A percentile compares a stretch with the other conserved stretches of the same genome.
Conservation (phyloP, 2,329 filamentous ascomycete species). For the Aspergillus fructus region DNA sequence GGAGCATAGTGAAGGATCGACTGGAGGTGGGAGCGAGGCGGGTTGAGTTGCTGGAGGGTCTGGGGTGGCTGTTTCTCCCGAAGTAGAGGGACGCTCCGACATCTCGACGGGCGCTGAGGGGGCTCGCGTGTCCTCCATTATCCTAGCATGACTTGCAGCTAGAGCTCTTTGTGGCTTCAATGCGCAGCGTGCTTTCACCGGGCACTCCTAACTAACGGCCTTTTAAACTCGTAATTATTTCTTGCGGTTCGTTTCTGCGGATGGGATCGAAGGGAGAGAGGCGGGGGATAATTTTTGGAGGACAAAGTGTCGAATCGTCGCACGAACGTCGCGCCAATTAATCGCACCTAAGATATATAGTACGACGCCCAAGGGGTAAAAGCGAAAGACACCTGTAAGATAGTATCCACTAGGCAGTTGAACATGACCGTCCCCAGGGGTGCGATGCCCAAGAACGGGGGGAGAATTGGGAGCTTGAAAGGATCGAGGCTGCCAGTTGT, state of each 20-base stretch:
- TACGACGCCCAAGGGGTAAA: constrained; percentile 9
- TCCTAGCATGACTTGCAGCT: constrained; percentile 35
- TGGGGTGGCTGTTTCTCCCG: constrained; percentile 27
- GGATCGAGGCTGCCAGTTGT: constrained; percentile 9
- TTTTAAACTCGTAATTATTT: neutral
- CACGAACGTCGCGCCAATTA: constrained; percentile 10
- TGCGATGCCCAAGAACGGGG: constrained; percentile 14
- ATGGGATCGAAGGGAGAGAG: constrained; percentile 8
- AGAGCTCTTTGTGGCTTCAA: constrained; percentile 4
- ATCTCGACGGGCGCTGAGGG: constrained; percentile 27
- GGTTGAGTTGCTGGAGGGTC: constrained; percentile 27
- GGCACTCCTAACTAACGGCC: neutral
- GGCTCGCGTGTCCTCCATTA: constrained; percentile 34
- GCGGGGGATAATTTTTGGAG: constrained; percentile 3
- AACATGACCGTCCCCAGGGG: constrained; percentile 18
- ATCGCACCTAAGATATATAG: constrained; percentile 7
- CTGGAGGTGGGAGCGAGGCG: constrained; percentile 26
- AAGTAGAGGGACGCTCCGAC: constrained; percentile 27
- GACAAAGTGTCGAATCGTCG: constrained; percentile 15
- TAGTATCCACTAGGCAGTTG: constrained; percentile 8
- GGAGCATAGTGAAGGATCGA: constrained; percentile 22
- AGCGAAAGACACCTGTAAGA: constrained; percentile 13
- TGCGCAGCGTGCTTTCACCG: neutral
- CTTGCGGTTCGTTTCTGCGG: neutral
- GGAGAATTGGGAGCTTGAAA: constrained; percentile 11